Evolutionary conservation across 805 yeast species (phyloP).

Genomic region (Naumovozyma dairenensis): DNA sequence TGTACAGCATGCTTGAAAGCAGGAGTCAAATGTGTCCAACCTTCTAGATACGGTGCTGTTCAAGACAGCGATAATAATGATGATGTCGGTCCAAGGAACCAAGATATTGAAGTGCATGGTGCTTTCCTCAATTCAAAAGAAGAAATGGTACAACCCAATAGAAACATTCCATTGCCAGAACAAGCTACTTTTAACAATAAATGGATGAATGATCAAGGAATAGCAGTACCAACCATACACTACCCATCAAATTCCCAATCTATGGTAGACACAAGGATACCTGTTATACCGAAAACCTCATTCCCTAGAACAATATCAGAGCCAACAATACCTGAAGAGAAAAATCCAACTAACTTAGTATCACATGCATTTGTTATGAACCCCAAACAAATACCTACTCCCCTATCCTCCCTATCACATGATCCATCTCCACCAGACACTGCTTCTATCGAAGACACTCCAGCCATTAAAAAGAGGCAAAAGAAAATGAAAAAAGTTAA

Average conservation of each 20-base stretch:
- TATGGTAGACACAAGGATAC: too few relatives aligned
- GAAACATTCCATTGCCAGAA: background rate
- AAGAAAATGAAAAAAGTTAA: background rate
- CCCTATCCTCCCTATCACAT: background rate
- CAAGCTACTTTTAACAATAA: too few relatives aligned
- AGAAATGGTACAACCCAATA: background rate
- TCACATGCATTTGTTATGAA: too few relatives aligned
- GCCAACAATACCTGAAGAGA: background rate
- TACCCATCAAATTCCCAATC: background rate
- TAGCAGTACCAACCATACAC: too few relatives aligned
- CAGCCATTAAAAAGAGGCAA: background rate
- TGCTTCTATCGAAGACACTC: conserved; percentile 1
- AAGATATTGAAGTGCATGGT: too few relatives aligned
- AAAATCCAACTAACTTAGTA: too few relatives aligned
- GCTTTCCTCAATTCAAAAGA: background rate
- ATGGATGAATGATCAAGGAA: too few relatives aligned
- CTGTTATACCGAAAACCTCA: too few relatives aligned
- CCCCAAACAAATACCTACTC: background rate
- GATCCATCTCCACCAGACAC: conserved; percentile 14
- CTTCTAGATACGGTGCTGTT: conserved; percentile 39
- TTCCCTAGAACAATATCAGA: background rate
- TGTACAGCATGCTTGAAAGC: conserved; percentile 62
- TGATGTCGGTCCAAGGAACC: conserved; percentile 17
- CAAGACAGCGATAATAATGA: conserved; percentile 17
- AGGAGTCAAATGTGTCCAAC: conserved; percentile 51